Evolutionary conservation across 495 filamentous ascomycete genomes (phyloP), one percentile per base, ranked within the genome.

Genomic region (Lasiosphaeria miniovina): DNA sequence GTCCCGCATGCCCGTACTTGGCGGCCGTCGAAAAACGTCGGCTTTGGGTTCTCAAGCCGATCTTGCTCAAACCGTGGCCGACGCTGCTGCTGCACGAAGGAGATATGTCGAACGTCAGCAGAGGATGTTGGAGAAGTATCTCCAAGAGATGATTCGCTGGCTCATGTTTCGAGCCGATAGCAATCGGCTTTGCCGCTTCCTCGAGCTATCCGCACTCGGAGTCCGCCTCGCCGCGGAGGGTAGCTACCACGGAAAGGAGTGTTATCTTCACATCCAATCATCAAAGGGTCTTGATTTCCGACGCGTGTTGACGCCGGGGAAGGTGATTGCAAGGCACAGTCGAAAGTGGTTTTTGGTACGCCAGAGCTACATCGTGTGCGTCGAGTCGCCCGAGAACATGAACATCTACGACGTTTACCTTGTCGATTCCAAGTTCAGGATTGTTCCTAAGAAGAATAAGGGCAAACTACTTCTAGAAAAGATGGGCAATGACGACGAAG

Each of bases 351-450:
- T 99, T 71, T 78, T 96, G 38, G 93, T 99, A n/a, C 80, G 94
- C 51, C 93, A 98, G 70, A 96, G 90, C 71, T 99, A 98, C 65
- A 87, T 99, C 57, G 93, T 96, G 57, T 98, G 95, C 63, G 93
- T 98, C 45, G 93, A 99, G 69, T 96, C 93, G 1, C 94, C 94
- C 10, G 93, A 98, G 65, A 93, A 93, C 64, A 96, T 97, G 93
- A 95, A 96, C 68, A 96, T 98, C 45, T 98, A 97, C 68, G 94
- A 99, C 75, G 94, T 98, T 62, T 96, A 98, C 69, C 81, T 99
- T 8, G 89, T 96, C 24, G 94, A 99, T 66, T 77, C 89, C 1
- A 82, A 86, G 59, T 99, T 97, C 72, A 79, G 82, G 40, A 83
- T 96, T 33, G 83, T 91, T 52, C 84, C 89, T 36, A 88, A 88